Conservation (phyloP, 73 alveolate genomes). For the Blepharisma japonicum region DNA sequence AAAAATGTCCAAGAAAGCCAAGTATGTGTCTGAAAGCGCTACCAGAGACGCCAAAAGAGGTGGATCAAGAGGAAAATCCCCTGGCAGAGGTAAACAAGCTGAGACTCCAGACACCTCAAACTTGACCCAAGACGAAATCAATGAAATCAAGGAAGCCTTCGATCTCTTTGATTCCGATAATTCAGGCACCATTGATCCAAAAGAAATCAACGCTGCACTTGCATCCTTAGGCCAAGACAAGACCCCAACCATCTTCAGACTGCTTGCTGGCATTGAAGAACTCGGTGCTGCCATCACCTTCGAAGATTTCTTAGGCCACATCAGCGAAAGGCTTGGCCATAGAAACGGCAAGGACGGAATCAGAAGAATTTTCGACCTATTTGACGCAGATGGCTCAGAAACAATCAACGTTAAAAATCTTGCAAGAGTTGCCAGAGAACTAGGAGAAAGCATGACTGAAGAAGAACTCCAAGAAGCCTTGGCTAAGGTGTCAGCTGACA, state of each 20-base stretch:
- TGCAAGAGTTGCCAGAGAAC: conserved; percentile 38
- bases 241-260: conserved; percentile 33
- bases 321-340: conserved; percentile 44
- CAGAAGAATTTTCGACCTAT: conserved; percentile 47
- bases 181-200: conserved; percentile 35
- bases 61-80: too few species aligned
- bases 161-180: conserved; percentile 33
- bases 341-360: conserved; percentile 39
- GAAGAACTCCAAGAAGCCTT: conserved; percentile 43
- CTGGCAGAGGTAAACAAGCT: too few species aligned
- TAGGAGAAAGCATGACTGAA: conserved; percentile 50
- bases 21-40: too few species aligned
- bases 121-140: conserved; percentile 65
- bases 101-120: conserved; percentile 23
- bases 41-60: too few species aligned
- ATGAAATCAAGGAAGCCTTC: conserved; percentile 48
- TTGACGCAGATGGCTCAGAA: conserved; percentile 52
- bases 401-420: conserved; percentile 43
- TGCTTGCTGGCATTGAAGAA: conserved; percentile 37
- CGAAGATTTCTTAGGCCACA: conserved; percentile 56
- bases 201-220: conserved; percentile 32
- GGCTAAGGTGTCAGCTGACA: too few species aligned
- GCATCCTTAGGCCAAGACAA: conserved; percentile 49
- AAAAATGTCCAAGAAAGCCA: too few species aligned
- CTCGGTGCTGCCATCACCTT: conserved; percentile 43